Percentiles rank a stretch among this genome's conserved stretches.
Conservation (phyloP, 1,139 yeast species). For the Blastobotrys persicus region DNA sequence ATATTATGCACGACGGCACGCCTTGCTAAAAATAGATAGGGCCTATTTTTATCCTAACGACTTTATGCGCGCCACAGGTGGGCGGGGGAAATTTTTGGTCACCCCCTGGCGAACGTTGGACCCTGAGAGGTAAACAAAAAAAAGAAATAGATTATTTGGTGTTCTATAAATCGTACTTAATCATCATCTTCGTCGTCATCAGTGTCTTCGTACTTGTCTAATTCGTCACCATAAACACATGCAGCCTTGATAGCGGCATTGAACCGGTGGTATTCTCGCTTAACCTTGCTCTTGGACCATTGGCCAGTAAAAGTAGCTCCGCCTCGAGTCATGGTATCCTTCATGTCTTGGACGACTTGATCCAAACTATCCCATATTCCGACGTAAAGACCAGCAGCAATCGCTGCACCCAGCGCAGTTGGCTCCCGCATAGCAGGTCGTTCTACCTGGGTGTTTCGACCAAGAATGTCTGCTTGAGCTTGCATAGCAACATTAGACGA, state of each 20-base stretch:
- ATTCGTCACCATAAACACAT: conserved; percentile 1
- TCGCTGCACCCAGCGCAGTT: conserved; percentile 95
- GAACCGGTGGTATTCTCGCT: conserved; percentile 7
- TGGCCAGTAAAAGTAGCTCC: conserved; percentile 22
- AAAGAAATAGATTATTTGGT: too few species aligned
- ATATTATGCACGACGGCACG: too few species aligned
- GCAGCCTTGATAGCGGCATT: conserved; percentile 6
- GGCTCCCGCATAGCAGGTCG: conserved; percentile 85
- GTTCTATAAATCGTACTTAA: too few species aligned
- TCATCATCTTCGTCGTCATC: conserved; percentile 4
- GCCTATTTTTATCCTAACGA: too few species aligned
- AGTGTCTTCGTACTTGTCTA: conserved; percentile 5
- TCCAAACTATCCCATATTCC: conserved; percentile 74
- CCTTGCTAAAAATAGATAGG: too few species aligned
- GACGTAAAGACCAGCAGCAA: conserved; percentile 86
- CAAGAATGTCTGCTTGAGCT: conserved; percentile 87
- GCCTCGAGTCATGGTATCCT: conserved; percentile 16
- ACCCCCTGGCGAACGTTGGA: too few species aligned
- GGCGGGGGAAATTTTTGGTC: too few species aligned
- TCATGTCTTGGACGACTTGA: conserved; percentile 47
- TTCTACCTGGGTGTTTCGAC: conserved; percentile 61
- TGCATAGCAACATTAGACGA: conserved; percentile 90
- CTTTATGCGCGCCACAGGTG: too few species aligned
- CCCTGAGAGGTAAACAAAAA: too few species aligned
- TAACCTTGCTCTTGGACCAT: conserved; percentile 6